These are phyloP conservation scores for Cystofilobasidium ferigula DNA, from an alignment of 768 basidiomycete species.

Conservation along the genomic window DNA sequence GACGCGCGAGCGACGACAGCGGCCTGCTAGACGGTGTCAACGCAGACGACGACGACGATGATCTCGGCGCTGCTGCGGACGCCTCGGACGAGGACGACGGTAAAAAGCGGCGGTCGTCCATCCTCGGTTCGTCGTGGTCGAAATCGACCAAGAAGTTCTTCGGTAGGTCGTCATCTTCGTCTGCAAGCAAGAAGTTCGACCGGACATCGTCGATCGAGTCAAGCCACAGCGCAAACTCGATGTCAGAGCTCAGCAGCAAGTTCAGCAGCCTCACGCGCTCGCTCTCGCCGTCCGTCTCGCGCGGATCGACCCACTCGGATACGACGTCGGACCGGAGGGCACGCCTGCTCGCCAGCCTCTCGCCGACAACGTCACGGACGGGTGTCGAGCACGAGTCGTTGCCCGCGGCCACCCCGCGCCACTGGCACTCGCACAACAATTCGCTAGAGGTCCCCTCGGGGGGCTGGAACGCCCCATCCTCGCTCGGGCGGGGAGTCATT, in stretches of 20 bases:
- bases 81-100: constrained; percentile 6
- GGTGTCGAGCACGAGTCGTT: background rate
- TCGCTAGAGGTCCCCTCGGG: background rate
- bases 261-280: constrained; percentile 12
- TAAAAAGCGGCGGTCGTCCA: background rate
- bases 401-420: background rate
- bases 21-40: background rate
- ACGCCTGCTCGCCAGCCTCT: constrained; percentile 10
- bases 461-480: background rate
- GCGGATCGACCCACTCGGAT: background rate
- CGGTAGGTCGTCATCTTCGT: constrained; percentile 1
- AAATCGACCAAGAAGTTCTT: constrained; percentile 12
- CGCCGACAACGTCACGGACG: background rate
- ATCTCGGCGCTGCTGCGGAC: background rate
- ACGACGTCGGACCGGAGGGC: constrained; percentile 4
- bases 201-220: constrained; percentile 19
- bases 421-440: background rate
- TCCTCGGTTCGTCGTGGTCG: constrained; percentile 6
- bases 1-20: background rate
- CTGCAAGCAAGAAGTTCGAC: constrained; percentile 1
- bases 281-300: constrained; percentile 3
- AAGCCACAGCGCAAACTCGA: background rate
- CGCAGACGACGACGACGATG: constrained; percentile 6
- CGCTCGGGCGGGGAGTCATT: background rate
- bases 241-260: background rate